A percentile compares a stretch with the other conserved stretches of the same genome.
Conservation (phyloP, 1,284 basidiomycete species). For the Papiliotrema flavescens region DNA sequence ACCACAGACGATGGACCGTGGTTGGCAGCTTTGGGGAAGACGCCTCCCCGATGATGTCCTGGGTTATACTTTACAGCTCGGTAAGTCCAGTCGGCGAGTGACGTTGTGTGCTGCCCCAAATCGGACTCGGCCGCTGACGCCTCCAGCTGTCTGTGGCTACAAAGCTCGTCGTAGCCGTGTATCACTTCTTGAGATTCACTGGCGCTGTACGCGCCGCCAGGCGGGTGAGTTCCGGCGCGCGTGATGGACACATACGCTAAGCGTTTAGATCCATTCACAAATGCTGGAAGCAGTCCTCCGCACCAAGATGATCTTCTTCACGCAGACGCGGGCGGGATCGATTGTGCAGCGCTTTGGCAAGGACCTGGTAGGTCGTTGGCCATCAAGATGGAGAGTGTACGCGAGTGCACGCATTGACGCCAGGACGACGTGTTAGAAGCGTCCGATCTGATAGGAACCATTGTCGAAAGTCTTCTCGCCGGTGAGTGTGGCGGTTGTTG, state of each 20-base stretch:
- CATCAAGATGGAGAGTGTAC: not conserved
- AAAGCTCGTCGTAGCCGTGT: conserved; percentile 9
- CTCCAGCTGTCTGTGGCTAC: conserved; percentile 11
- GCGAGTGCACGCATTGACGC: not conserved
- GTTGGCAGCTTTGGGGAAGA: too few relatives aligned
- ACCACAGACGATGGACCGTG: conserved; percentile 18
- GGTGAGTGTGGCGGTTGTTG: conserved; percentile 16
- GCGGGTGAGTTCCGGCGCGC: too few relatives aligned
- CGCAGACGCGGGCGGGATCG: conserved; percentile 30
- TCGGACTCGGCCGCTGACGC: not conserved
- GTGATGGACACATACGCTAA: too few relatives aligned
- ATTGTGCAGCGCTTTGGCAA: conserved; percentile 35
- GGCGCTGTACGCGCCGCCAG: conserved; percentile 22
- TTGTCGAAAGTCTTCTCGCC: conserved; percentile 5
- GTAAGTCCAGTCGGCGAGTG: conserved; percentile 10
- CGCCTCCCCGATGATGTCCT: conserved; percentile 10
- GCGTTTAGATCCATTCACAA: conserved; percentile 19
- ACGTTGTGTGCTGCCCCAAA: too few relatives aligned
- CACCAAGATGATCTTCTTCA: conserved; percentile 33
- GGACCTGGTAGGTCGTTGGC: conserved; percentile 23
- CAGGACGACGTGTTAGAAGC: conserved; percentile 16
- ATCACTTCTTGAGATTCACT: conserved; percentile 14
- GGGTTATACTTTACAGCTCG: conserved; percentile 19
- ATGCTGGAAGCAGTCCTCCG: conserved; percentile 30
- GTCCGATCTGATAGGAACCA: conserved; percentile 14